A percentile compares a stretch with the other conserved stretches of the same genome.
These are phyloP conservation scores for Solanum hybrid DNA, from an alignment of 305 asterid species.

Conservation along the genomic window DNA sequence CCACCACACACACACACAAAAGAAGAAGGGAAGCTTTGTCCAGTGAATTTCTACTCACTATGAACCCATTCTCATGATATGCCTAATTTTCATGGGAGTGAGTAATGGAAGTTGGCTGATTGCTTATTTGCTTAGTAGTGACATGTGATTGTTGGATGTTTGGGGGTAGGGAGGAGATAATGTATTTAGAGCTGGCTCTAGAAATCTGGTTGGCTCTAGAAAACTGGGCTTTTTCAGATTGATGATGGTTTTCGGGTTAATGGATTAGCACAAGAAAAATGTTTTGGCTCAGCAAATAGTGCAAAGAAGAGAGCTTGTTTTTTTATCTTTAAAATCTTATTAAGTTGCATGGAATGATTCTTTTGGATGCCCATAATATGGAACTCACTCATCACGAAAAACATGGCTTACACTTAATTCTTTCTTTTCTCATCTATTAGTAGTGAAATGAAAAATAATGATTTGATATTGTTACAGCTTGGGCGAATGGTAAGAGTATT, in stretches of 20 bases:
- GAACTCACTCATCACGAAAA: not conserved
- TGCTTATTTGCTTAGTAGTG: not conserved
- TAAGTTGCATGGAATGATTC: not conserved
- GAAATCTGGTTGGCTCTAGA: not conserved
- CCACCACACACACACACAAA: not conserved
- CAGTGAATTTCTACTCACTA: not conserved
- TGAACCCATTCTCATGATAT: not conserved
- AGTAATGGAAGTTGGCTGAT: not conserved
- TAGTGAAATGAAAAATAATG: not conserved
- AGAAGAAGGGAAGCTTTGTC: not conserved
- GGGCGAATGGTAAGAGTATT: not conserved
- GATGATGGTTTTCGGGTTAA: not conserved
- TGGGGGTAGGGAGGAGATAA: not conserved
- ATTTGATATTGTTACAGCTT: not conserved
- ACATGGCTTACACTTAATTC: not conserved
- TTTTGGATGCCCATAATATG: not conserved
- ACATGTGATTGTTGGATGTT: not conserved
- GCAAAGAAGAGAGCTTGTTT: not conserved
- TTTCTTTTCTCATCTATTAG: not conserved
- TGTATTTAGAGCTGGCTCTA: not conserved
- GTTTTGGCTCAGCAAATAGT: not conserved
- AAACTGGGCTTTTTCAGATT: not conserved
- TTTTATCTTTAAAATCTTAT: not conserved
- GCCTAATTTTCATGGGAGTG: not conserved
- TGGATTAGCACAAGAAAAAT: not conserved